Conservation (phyloP, 2,329 filamentous ascomycete genomes). For the Exophiala oligosperma region DNA sequence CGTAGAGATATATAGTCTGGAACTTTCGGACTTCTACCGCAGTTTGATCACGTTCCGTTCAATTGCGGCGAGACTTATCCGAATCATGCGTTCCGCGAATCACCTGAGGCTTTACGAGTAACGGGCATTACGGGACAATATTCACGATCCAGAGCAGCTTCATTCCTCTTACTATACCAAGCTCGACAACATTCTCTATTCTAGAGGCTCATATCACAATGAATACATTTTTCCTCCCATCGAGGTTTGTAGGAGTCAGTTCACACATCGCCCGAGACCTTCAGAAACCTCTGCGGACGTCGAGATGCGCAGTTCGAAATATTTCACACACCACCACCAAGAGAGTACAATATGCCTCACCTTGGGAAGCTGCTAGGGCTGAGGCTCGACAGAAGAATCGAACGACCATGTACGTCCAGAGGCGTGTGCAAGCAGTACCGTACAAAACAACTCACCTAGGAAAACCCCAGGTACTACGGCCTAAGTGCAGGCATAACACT, state of each 20-base stretch:
- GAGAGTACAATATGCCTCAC: conserved; percentile 16
- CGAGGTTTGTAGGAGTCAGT: background rate
- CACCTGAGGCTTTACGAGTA: background rate
- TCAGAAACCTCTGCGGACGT: background rate
- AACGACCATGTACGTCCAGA: conserved; percentile 24
- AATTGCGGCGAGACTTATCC: background rate
- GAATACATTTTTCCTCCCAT: background rate
- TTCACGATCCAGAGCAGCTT: background rate
- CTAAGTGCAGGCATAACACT: conserved; percentile 64
- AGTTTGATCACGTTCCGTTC: too few species aligned
- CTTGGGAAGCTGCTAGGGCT: conserved; percentile 23
- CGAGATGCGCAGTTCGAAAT: conserved; percentile 2
- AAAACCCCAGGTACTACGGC: conserved; percentile 57
- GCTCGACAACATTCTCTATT: background rate
- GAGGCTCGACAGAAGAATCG: conserved; percentile 26
- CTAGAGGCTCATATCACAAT: background rate
- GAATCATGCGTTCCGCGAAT: background rate
- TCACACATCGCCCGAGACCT: background rate
- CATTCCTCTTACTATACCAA: background rate
- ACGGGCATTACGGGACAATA: too few species aligned
- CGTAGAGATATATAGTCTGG: too few species aligned
- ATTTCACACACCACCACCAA: conserved; percentile 14
- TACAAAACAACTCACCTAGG: background rate
- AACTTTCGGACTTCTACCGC: too few species aligned
- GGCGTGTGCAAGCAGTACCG: too few species aligned